Evolutionary conservation across 768 basidiomycete species (phyloP).

Genomic region (Suillus discolor): DNA sequence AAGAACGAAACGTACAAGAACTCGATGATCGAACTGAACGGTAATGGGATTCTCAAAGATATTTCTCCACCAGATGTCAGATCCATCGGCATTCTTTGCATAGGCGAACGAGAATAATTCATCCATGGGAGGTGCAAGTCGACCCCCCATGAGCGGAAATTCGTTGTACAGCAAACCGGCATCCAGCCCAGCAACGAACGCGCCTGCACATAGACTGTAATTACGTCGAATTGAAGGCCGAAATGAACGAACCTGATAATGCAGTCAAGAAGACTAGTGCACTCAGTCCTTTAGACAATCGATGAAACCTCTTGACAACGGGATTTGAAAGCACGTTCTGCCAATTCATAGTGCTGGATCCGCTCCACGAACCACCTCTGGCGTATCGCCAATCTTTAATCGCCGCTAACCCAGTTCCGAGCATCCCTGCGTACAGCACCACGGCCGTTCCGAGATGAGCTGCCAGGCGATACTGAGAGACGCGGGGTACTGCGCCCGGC

Average conservation of each 20-base stretch:
- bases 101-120: conserved; percentile 84
- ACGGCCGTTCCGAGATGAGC: conserved; percentile 93
- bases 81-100: conserved; percentile 64
- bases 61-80: conserved; percentile 94
- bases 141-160: conserved; percentile 95
- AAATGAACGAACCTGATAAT: conserved; percentile 69
- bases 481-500: conserved; percentile 87
- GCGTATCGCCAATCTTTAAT: conserved; percentile 81
- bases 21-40: conserved; percentile 94
- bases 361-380: conserved; percentile 58
- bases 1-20: conserved; percentile 62
- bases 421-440: conserved; percentile 91
- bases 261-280: conserved; percentile 90
- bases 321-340: conserved; percentile 56
- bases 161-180: conserved; percentile 98
- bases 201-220: conserved; percentile 55
- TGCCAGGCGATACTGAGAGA: conserved; percentile 95
- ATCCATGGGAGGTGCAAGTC: conserved; percentile 74
- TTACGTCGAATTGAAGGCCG: conserved; percentile 3
- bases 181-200: conserved; percentile 97
- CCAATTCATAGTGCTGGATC: conserved; percentile 46
- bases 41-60: conserved; percentile 97
- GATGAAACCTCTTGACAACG: conserved; percentile 57
- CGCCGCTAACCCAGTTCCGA: conserved; percentile 73
- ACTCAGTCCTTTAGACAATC: conserved; percentile 61